phyloP scores from a whole-genome alignment of 306 rosid species.

The Astragalus glycyphyllos region DNA sequence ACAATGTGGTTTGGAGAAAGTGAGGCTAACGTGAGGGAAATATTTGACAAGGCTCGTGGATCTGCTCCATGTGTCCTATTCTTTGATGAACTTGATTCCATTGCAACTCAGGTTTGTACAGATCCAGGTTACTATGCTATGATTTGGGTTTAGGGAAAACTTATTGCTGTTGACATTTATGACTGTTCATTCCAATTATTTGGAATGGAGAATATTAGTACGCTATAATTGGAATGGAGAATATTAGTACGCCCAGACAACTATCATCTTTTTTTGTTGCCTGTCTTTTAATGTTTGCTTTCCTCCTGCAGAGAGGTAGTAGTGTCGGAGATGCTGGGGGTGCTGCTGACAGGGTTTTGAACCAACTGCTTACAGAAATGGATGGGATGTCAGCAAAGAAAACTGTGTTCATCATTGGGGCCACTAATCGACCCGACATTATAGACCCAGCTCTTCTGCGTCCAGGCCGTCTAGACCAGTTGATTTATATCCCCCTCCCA shows the following conservation, averaged over 20 bases:
- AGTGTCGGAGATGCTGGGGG: slow-evolving; percentile 99
- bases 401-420: slow-evolving; percentile 95
- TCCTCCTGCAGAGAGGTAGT: slow-evolving; percentile 79
- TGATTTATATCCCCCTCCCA: slow-evolving; percentile 97
- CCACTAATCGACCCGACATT: slow-evolving; percentile 95
- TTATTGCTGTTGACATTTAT: slow-evolving; percentile 10
- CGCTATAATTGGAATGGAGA: background rate
- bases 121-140: background rate
- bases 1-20: slow-evolving; percentile 99
- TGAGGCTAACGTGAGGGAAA: slow-evolving; percentile 98
- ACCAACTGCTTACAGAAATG: slow-evolving; percentile 96
- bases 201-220: background rate
- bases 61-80: slow-evolving; percentile 99
- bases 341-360: slow-evolving; percentile 97
- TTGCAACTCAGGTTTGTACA: slow-evolving; percentile 92
- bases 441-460: slow-evolving; percentile 97
- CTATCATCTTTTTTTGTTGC: slow-evolving; percentile 21
- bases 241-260: background rate
- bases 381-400: slow-evolving; percentile 99
- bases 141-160: slow-evolving; percentile 3
- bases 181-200: slow-evolving; percentile 11
- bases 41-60: slow-evolving; percentile 97
- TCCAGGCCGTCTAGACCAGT: slow-evolving; percentile 97
- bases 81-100: slow-evolving; percentile 98
- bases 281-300: slow-evolving; percentile 30